Base-by-base conservation (phyloP, 192 early-diverging fungal genomes). In the Cladochytrium replicatum region DNA sequence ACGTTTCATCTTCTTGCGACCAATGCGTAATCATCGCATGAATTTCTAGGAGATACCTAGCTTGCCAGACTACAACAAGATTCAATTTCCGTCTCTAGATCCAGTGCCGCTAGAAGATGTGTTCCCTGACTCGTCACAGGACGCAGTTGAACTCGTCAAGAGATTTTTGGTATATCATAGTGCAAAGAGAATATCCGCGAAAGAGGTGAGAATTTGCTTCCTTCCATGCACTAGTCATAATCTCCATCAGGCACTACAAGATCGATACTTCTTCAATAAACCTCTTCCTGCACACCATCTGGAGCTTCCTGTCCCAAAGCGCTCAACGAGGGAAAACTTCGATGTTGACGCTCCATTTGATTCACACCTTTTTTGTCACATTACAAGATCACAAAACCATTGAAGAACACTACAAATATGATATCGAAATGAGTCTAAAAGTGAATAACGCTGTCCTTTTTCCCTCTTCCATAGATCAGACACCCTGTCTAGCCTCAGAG, bases 31-130 rank as follows among this genome's bases (percentile, higher is more conserved):
- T 4, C 25, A 9, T 45, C 9, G 6, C 27, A 47, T 30, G 15
- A 11, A 28, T 29, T 11, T 0, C 9, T 44, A 76, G 74, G 74
- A 76, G 17, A 34, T 74, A 38, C 66, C 68, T 28, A 38, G 42
- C 8, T 54, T 78, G 19, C 75, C 75, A 2, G 75, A 78, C 44
- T 78, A 75, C 55, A 72, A 78, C 59, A 78, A 78, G 49, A 78
- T 78, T 37, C 72, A 75, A 49, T 78, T 78, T 49, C 64, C 66
- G 4, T 46, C 49, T 15, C 60, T 64, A 41, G 22, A 47, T 4
- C 45, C 46, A 4, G 34, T 61, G 2, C 42, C 58, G 17, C 52
- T 75, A 17, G 55, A 66, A 23, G 23, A 55, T 7, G 48, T 78
- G 4, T 69, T 66, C 38, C 75, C 75, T 4, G 72, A 78, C 52